Conservation (phyloP, 805 yeast genomes). For the Sugiyamaella floridensis region DNA sequence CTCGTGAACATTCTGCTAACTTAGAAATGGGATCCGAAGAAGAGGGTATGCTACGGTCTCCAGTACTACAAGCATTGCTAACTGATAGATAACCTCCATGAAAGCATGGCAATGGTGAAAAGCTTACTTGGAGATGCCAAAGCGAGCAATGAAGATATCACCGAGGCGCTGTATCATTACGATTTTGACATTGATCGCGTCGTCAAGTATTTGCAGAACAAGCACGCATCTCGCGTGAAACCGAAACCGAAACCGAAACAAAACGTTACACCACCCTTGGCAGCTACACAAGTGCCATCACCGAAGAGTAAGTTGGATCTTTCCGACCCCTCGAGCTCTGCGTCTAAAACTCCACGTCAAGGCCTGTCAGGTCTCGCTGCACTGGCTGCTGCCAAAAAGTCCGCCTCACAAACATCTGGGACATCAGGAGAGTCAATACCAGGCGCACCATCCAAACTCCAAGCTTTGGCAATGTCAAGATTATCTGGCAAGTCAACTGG, state of each 20-base stretch:
- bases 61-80: background rate
- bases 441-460: background rate
- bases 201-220: constrained; percentile 38
- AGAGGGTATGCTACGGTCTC: constrained; percentile 16
- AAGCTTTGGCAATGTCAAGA: background rate
- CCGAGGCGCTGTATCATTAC: constrained; percentile 53
- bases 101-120: constrained; percentile 21
- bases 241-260: constrained; percentile 6
- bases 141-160: constrained; percentile 44
- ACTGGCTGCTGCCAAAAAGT: background rate
- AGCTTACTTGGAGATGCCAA: constrained; percentile 30
- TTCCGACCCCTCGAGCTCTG: background rate
- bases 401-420: background rate
- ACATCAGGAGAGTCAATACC: background rate
- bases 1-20: background rate
- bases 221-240: constrained; percentile 17
- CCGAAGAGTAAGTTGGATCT: background rate
- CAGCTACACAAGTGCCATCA: background rate
- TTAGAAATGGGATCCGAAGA: constrained; percentile 23
- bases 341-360: constrained; percentile 5
- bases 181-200: constrained; percentile 51
- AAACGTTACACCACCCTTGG: background rate
- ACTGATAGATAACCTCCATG: constrained; percentile 18
- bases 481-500: background rate
- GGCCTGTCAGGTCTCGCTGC: constrained; percentile 11